These are phyloP conservation scores for Hordeum marinum DNA, from an alignment of 176 grass and related monocot genomes.

Conservation along the genomic window DNA sequence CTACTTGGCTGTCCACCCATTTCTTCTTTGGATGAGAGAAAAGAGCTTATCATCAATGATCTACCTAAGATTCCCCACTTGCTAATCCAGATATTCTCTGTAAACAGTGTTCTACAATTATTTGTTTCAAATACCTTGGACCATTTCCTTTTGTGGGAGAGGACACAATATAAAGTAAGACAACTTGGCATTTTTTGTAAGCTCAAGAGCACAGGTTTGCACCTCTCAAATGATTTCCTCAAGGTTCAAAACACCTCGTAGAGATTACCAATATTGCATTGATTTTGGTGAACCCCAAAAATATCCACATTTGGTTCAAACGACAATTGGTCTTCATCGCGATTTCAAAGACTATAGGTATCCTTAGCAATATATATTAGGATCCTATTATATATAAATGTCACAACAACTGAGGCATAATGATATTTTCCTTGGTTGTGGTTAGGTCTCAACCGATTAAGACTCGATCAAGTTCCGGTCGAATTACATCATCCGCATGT, in stretches of 20 bases:
- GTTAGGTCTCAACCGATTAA: no score
- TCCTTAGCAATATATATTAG: no score
- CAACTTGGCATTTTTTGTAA: background rate
- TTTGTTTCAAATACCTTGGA: background rate
- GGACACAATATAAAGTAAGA: background rate
- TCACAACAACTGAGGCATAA: background rate
- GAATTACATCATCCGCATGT: no score
- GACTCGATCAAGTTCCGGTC: no score
- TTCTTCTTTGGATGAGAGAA: background rate
- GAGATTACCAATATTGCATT: background rate
- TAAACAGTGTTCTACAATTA: background rate
- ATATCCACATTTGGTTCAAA: background rate
- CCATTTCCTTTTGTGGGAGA: background rate
- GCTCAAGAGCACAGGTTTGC: background rate
- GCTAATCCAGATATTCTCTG: background rate
- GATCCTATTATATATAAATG: background rate
- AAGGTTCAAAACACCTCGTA: background rate
- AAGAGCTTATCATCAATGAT: slow-evolving; percentile 10
- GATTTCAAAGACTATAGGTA: no score
- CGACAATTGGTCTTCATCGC: no score
- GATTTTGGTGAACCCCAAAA: background rate
- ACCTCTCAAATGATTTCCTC: background rate
- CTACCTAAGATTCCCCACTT: slow-evolving; percentile 35
- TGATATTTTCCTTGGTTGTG: background rate
- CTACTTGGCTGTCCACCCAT: background rate